These are phyloP conservation scores for Fennellomyces sp. DNA, from an alignment of 371 early-diverging fungal species.

Conservation along the genomic window DNA sequence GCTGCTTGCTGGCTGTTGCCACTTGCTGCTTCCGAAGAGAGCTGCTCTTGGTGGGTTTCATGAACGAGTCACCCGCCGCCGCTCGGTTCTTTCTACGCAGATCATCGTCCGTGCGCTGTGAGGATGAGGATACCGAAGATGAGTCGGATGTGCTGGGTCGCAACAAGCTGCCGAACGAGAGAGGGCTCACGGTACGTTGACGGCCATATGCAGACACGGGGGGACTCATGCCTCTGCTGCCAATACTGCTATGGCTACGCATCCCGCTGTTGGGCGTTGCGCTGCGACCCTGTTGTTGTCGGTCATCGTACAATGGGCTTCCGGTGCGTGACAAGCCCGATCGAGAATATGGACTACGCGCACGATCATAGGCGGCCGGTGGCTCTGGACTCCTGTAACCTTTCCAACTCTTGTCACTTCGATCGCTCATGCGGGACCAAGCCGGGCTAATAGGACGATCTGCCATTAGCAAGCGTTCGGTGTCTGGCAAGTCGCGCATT, in stretches of 20 bases:
- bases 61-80: conserved; percentile 23
- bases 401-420: conserved; percentile 29
- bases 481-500: conserved; percentile 52
- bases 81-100: conserved; percentile 12
- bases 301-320: conserved; percentile 14
- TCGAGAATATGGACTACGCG: conserved; percentile 20
- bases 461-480: conserved; percentile 28
- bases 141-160: conserved; percentile 23
- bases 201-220: conserved; percentile 9
- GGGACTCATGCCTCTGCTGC: conserved; percentile 4
- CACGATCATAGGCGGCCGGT: conserved; percentile 10
- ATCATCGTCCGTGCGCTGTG: not conserved
- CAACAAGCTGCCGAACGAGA: conserved; percentile 16
- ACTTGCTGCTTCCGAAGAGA: conserved; percentile 23
- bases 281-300: conserved; percentile 20
- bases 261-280: conserved; percentile 25
- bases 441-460: conserved; percentile 30
- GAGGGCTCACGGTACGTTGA: conserved; percentile 19
- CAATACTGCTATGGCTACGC: conserved; percentile 4
- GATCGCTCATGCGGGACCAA: conserved; percentile 39
- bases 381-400: conserved; percentile 30
- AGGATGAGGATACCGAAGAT: conserved; percentile 11
- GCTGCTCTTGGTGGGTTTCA: conserved; percentile 37
- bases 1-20: conserved; percentile 10
- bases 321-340: conserved; percentile 19